These are phyloP conservation scores for Apostasia shenzhenica DNA, from an alignment of 106 monocot genomes.

Conservation along the genomic window DNA sequence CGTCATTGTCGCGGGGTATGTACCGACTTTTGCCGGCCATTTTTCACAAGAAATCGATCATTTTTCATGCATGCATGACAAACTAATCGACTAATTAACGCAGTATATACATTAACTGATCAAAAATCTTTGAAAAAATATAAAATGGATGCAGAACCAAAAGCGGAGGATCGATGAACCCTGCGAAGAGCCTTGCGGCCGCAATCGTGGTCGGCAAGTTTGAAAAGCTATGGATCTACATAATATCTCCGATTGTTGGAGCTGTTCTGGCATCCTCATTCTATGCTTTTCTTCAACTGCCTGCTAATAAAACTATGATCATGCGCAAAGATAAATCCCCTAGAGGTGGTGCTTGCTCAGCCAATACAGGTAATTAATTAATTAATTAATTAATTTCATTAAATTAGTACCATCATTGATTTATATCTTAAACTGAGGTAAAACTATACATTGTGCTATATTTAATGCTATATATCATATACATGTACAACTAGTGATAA, in stretches of 20 bases:
- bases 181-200: constrained; percentile 3
- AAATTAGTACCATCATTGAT: background rate
- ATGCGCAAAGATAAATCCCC: background rate
- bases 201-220: constrained; percentile 2
- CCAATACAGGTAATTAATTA: too few species aligned
- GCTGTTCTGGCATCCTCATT: background rate
- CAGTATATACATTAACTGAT: background rate
- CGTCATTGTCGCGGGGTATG: background rate
- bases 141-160: background rate
- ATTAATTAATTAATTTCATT: background rate
- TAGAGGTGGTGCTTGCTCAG: background rate
- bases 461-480: too few species aligned
- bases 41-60: background rate
- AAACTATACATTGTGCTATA: too few species aligned
- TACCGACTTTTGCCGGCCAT: too few species aligned
- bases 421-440: background rate
- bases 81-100: background rate
- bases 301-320: background rate
- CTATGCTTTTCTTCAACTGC: constrained; percentile 3
- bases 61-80: background rate
- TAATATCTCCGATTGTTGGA: constrained; percentile 1
- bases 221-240: constrained; percentile 10
- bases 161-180: constrained; percentile 1
- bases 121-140: background rate
- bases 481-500: too few species aligned